phyloP scores from a whole-genome alignment of 2,329 filamentous ascomycete species.

The Cyanodermella asteris region DNA sequence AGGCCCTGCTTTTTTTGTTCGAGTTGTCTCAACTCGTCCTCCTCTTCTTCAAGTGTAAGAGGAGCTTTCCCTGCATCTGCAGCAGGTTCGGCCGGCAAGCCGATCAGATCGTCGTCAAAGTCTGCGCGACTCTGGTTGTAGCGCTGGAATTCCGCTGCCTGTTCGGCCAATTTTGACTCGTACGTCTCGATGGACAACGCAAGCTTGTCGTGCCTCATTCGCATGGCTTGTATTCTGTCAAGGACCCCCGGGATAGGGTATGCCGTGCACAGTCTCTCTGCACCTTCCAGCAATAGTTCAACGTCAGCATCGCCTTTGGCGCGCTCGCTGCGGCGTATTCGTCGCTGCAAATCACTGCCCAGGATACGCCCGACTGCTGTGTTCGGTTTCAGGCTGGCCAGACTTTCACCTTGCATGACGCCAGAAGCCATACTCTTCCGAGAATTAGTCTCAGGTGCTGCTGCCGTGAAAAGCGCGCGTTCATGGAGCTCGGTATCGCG shows the following conservation, averaged over 20 bases:
- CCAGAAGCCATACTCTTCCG: too few species aligned
- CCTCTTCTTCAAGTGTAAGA: conserved; percentile 16
- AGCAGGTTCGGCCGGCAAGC: too few species aligned
- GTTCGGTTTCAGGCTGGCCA: too few species aligned
- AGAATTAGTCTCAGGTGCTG: conserved; percentile 38
- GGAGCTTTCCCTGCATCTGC: too few species aligned
- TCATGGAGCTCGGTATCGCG: conserved; percentile 90
- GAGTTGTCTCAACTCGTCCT: conserved; percentile 35
- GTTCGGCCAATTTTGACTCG: conserved; percentile 57
- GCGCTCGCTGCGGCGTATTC: conserved; percentile 43
- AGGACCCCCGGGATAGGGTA: conserved; percentile 63
- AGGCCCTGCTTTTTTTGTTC: conserved; percentile 40
- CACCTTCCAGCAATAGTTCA: conserved; percentile 61
- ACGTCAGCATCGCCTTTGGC: conserved; percentile 56
- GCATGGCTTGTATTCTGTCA: conserved; percentile 52
- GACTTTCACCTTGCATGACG: too few species aligned
- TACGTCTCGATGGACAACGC: conserved; percentile 57
- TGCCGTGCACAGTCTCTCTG: conserved; percentile 73
- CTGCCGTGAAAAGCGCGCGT: conserved; percentile 81
- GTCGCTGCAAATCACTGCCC: conserved; percentile 65
- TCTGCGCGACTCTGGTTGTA: too few species aligned
- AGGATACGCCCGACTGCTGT: conserved; percentile 67
- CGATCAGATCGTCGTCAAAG: too few species aligned
- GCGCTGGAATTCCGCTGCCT: conserved; percentile 53
- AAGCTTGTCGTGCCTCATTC: conserved; percentile 49